Base-by-base conservation (phyloP, 345 rosid species). In the Psidium friedrichsthalianum region DNA sequence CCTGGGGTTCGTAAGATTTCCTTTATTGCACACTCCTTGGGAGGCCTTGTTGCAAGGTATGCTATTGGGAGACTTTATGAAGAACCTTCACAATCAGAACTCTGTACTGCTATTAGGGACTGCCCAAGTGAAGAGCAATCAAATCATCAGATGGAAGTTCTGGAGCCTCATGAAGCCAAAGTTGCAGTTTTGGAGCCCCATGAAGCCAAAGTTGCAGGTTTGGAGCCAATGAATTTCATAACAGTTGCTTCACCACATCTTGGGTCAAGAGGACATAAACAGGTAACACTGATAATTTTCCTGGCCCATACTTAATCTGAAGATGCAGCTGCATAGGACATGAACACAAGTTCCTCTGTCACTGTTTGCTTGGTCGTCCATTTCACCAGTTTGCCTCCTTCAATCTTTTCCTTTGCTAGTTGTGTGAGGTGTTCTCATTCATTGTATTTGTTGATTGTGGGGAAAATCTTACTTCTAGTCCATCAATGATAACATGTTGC, bases 211-310 rank as follows among this genome's bases (percentile, higher is more conserved):
- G 94, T 96, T 86, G 98, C 96, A 87, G 98, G 98, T 86, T 90
- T 95, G 90, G 95, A 97, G 86, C 97, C 99, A 54, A 91, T 95
- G 92, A 97, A 97, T 91, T 97, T 97, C 86, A 91, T 95, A 91
- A 97, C 99, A 53, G 89, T 94, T 91, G 98, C 99, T 49, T 92
- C 99, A 53, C 99, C 99, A 54, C 99, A 97, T 92, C 99, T 97
- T 92, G 99, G 99, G 85, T 94, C 96, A 52, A 93, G 92, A 88
- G 97, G 99, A 86, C 93, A 95, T 87, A 94, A 90, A 86, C 98
- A 97, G 95, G 99, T 94, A 87, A 82, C 32, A 21, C 53, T 29
- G 64, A 27, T 55, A 32, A 82, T 51, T 51, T 12, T 82, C 40
- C 83, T 27, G 83, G 58, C 40, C 56, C 52, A 21, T 27, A 53